Conservation (phyloP, 169 alveolate genomes). For the Plasmodium relictum region DNA sequence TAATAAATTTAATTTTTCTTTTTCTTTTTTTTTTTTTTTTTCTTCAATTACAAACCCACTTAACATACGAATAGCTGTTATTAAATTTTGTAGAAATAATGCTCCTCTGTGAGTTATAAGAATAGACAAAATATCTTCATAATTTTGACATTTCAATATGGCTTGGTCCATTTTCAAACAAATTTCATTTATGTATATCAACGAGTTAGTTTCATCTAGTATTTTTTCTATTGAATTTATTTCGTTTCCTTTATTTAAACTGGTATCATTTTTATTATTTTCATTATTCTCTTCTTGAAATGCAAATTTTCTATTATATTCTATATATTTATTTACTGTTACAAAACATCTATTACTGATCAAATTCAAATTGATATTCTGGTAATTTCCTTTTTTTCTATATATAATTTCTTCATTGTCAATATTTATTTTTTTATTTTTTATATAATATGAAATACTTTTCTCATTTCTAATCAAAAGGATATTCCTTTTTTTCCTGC, state of each 20-base stretch:
- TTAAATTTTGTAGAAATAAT: constrained; percentile 84
- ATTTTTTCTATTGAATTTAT: constrained; percentile 50
- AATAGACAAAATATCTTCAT: constrained; percentile 81
- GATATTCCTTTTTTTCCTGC: constrained; percentile 9
- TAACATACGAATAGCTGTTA: constrained; percentile 83
- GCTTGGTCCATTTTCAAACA: constrained; percentile 85
- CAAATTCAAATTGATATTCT: background rate
- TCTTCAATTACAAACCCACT: constrained; percentile 80
- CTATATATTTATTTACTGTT: constrained; percentile 9
- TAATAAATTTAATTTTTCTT: constrained; percentile 77
- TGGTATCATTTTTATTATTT: background rate
- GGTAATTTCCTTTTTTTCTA: background rate
- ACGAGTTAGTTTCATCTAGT: constrained; percentile 66
- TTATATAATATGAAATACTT: background rate
- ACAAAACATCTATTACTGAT: constrained; percentile 20
- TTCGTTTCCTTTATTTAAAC: constrained; percentile 3
- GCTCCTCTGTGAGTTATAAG: constrained; percentile 88
- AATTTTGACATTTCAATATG: constrained; percentile 79
- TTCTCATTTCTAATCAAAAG: background rate
- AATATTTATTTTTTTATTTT: background rate
- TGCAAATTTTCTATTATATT: background rate
- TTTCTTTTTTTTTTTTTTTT: constrained; percentile 20
- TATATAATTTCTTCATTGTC: background rate
- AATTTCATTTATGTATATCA: constrained; percentile 81
- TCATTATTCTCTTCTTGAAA: constrained; percentile 4